These are phyloP conservation scores for Brasilioporus rufonigricans DNA, from an alignment of 768 basidiomycete genomes.

Conservation along the genomic window DNA sequence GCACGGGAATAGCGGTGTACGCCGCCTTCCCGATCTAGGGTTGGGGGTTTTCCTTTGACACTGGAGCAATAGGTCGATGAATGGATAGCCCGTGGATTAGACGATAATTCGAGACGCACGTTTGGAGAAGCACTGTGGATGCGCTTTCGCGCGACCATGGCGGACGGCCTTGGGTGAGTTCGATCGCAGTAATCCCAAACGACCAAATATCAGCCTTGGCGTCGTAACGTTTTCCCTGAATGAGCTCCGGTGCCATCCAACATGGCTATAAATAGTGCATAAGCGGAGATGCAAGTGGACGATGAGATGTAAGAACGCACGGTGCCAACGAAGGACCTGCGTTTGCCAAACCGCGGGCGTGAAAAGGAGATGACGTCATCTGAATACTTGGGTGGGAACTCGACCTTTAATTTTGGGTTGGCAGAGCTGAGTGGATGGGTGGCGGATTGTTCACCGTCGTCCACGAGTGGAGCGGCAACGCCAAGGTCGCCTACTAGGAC, in stretches of 20 bases:
- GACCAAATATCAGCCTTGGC: constrained; percentile 93
- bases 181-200: constrained; percentile 92
- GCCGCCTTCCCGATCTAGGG: constrained; percentile 70
- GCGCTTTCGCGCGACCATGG: constrained; percentile 79
- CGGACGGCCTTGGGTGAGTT: constrained; percentile 82
- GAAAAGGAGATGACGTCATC: constrained; percentile 1
- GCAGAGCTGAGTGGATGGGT: constrained; percentile 6
- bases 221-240: constrained; percentile 82
- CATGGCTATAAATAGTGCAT: constrained; percentile 53
- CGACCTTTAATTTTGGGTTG: constrained; percentile 38
- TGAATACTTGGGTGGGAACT: constrained; percentile 20
- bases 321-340: constrained; percentile 92
- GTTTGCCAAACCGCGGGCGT: constrained; percentile 61
- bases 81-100: background rate
- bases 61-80: constrained; percentile 33
- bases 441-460: constrained; percentile 51
- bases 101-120: constrained; percentile 39
- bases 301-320: constrained; percentile 37
- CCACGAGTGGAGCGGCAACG: constrained; percentile 80
- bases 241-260: constrained; percentile 97
- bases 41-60: constrained; percentile 76
- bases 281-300: background rate
- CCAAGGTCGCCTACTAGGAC: constrained; percentile 92
- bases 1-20: constrained; percentile 71
- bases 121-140: constrained; percentile 71